These are phyloP conservation scores for Forsythia viridissima DNA, from an alignment of 257 asterid genomes.

Conservation along the genomic window DNA sequence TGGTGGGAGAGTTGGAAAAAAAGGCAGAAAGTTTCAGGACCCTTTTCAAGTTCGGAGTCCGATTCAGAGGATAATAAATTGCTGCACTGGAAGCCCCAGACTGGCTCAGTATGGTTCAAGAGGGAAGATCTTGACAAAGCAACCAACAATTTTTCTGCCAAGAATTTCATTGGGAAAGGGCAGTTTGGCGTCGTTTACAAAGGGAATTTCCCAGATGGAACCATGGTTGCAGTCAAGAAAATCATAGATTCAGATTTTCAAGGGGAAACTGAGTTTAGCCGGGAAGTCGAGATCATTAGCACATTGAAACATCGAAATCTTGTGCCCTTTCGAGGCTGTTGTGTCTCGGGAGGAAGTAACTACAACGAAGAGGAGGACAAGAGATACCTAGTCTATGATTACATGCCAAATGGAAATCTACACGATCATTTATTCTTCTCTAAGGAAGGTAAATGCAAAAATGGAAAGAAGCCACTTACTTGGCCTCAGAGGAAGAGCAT, in stretches of 20 bases:
- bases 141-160: conserved; percentile 45
- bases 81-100: conserved; percentile 52
- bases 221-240: conserved; percentile 53
- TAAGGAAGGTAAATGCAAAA: not conserved
- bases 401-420: conserved; percentile 60
- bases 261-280: conserved; percentile 42
- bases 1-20: conserved; percentile 17
- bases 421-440: conserved; percentile 37
- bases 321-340: conserved; percentile 54
- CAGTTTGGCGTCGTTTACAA: conserved; percentile 56
- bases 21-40: conserved; percentile 11
- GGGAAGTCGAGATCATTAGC: conserved; percentile 59
- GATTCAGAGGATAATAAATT: conserved; percentile 26
- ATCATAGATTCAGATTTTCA: conserved; percentile 38
- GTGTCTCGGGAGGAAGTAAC: conserved; percentile 26
- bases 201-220: conserved; percentile 52
- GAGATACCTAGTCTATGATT: conserved; percentile 58
- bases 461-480: conserved; percentile 25
- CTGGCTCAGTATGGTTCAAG: conserved; percentile 38
- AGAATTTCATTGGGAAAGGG: conserved; percentile 56
- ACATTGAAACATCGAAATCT: conserved; percentile 55
- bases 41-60: not conserved
- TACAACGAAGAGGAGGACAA: conserved; percentile 19
- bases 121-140: conserved; percentile 49
- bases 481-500: conserved; percentile 63